These are phyloP conservation scores for Graphiopsis chlorocephala DNA, from an alignment of 2,329 filamentous ascomycete species.

Conservation along the genomic window DNA sequence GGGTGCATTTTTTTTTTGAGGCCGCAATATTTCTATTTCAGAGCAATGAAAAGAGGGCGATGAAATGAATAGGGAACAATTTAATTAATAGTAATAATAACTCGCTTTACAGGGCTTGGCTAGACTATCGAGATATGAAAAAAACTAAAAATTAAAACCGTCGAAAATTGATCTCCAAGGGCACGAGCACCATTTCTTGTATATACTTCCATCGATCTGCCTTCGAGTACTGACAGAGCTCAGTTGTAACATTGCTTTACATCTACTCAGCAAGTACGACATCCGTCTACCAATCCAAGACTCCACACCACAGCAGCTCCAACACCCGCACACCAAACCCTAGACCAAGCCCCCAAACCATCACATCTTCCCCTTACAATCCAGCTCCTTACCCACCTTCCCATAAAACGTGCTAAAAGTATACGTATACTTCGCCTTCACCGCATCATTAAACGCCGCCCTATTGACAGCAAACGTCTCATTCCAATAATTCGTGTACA, in stretches of 20 bases:
- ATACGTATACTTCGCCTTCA: background rate
- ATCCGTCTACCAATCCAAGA: background rate
- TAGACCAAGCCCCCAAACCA: background rate
- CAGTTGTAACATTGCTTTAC: no score
- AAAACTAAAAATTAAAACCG: no score
- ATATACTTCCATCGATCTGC: no score
- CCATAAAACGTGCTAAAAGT: constrained; percentile 3
- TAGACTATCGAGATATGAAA: no score
- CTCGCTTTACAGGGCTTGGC: background rate
- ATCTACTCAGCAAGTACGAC: no score
- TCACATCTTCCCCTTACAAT: background rate
- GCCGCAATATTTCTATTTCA: background rate
- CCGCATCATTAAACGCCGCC: background rate
- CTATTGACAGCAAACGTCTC: background rate
- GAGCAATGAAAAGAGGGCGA: background rate
- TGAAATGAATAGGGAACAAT: background rate
- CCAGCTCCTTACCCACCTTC: background rate
- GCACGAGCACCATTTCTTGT: no score
- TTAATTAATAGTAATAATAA: no score
- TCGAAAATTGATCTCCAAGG: no score
- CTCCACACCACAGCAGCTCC: background rate
- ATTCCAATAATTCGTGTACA: constrained; percentile 8
- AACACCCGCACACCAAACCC: background rate
- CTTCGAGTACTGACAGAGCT: no score
- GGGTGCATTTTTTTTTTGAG: background rate